Base-by-base conservation (phyloP, 2,329 filamentous ascomycete species). In the Salinomyces thailandicus region DNA sequence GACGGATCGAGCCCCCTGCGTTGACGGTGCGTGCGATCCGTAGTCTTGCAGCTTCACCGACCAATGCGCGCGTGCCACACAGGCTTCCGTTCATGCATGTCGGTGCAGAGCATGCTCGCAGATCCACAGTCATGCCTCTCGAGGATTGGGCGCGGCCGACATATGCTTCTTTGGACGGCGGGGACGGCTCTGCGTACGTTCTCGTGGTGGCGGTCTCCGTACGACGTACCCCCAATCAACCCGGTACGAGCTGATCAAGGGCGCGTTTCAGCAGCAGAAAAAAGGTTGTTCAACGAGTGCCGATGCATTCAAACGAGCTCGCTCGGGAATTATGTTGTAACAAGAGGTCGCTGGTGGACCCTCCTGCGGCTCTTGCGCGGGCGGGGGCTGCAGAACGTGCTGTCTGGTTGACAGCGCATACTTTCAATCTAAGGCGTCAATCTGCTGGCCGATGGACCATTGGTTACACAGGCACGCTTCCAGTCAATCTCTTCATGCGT, bases 371-470 rank as follows among this genome's bases (percentile, higher is more conserved):
- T n/a, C n/a, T n/a, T n/a, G n/a, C n/a, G n/a, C n/a, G 7, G 7
- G 20, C 20, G 7, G 47, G 47, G 46, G 48, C 48, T 48, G 45
- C 46, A 45, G 43, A 32, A 36, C 38, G 29, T 29, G 37, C 38
- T 44, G 39, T 35, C 44, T 37, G 36, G 24, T 39, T 50, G 49
- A 52, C 48, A 52, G 49, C 50, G 49, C 49, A 52, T 51, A 46
- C 37, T 39, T 45, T 37, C 37, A 27, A 27, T 38, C 17, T 33
- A 29, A 31, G 7, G 20, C 20, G 7, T 7, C 20, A 7, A 24
- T 24, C 20, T 24, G 20, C 7, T n/a, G 20, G n/a, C 20, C 7
- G 20, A n/a, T 24, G n/a, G 20, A 7, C n/a, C 20, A n/a, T 50
- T 44, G 47, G 47, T 47, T 45, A 42, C 47, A 48, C 49, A 43